Base-by-base conservation (phyloP, 1,139 yeast genomes). In the Lodderomyces beijingensis region DNA sequence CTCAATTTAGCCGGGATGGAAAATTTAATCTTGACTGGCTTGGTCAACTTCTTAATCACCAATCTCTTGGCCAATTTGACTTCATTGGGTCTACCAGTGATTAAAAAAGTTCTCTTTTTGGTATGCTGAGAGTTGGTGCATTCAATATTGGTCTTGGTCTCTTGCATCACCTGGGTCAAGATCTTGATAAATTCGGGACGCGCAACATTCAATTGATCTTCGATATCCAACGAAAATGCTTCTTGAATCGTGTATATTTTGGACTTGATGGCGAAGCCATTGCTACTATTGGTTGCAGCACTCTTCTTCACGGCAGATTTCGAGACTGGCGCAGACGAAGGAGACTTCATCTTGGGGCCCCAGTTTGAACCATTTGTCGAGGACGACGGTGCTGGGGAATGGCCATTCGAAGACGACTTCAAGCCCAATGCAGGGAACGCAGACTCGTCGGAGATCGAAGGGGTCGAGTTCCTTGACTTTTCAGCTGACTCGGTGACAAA, bases 51-150 rank as follows among this genome's bases (percentile, higher is more conserved):
- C 51, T 78, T 79, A 41, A 84, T 73, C 36, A 93, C 74, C 45
- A 84, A 84, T 42, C 88, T 72, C 58, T 79, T 81, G 40, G 95
- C 96, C 30, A 61, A 62, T 41, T 68, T 72, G 36, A 88, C 93
- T 38, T 77, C 76, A 16, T 67, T 77, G 16, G 81, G 76, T 43
- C 73, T 70, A 50, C 97, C 98, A 46, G 82, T 75, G 46, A 91
- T 76, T 55, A 91, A 73, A 50, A 89, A 87, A 19, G 95, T 86
- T 61, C 96, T 80, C 52, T 77, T 79, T 50, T 83, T 86, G 37
- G 84, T 79, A 44, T 76, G 75, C 45, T 74, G 73, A 35, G 95
- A 83, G 37, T 88, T 70, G 34, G 96, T 86, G 40, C 95, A 84
- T 55, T 89, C 96, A 42, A 89, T 77, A 40, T 77, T 74, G 34